Evolutionary conservation across 208 protist species (phyloP).

Genomic region (Leishmania guyanensis): DNA sequence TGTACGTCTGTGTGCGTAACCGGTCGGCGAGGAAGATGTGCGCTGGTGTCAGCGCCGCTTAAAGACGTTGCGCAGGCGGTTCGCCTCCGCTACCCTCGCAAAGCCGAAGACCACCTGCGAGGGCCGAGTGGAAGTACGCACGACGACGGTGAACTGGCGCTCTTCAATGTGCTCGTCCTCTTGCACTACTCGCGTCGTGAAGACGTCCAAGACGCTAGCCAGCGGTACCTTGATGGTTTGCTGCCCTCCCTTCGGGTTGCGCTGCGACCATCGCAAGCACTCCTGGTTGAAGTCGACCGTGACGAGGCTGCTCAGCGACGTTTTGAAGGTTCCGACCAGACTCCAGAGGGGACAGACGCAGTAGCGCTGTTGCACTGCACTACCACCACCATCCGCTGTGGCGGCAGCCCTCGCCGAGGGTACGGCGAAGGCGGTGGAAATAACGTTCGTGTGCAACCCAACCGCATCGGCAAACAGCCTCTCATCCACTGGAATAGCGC

Average conservation of each 20-base stretch:
- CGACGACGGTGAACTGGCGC: conserved; percentile 56
- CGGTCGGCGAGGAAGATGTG: background rate
- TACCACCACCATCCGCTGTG: background rate
- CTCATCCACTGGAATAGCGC: conserved; percentile 50
- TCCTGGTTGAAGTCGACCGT: conserved; percentile 59
- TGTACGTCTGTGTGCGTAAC: background rate
- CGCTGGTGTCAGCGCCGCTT: conserved; percentile 6
- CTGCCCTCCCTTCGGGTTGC: conserved; percentile 70
- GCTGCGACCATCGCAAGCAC: conserved; percentile 71
- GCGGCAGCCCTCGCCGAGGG: background rate
- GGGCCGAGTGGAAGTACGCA: conserved; percentile 66
- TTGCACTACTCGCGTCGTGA: conserved; percentile 44
- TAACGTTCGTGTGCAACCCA: background rate
- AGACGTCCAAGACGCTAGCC: conserved; percentile 44
- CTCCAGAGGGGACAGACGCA: conserved; percentile 75
- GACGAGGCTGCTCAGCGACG: conserved; percentile 59
- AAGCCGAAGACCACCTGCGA: conserved; percentile 88
- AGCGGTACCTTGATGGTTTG: conserved; percentile 66
- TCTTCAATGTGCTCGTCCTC: conserved; percentile 54
- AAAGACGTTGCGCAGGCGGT: conserved; percentile 46
- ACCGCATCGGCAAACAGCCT: conserved; percentile 46
- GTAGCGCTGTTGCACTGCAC: conserved; percentile 32
- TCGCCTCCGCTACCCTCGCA: conserved; percentile 51
- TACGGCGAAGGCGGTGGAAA: background rate
- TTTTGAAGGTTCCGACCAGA: conserved; percentile 87